A percentile compares a stretch with the other conserved stretches of the same genome.
These are phyloP conservation scores for Helianthus annuus DNA, from an alignment of 129 eudicot species.

Conservation along the genomic window HanXRQr2.0-SUNRISE NC_035440.2:19264535-19265034, in stretches of 20 bases:
- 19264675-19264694: no score
- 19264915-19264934: constrained; percentile 72
- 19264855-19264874: constrained; percentile 73
- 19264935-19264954: background rate
- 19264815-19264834: constrained; percentile 47
- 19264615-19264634: no score
- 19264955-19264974: background rate
- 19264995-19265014: constrained; percentile 16
- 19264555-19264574: no score
- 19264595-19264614: no score
- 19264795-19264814: background rate
- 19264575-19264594: no score
- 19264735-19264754: no score
- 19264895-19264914: constrained; percentile 72
- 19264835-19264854: constrained; percentile 66
- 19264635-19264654: no score
- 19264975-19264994: background rate
- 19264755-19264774: no score
- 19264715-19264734: no score
- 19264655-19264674: no score
- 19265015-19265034: constrained; percentile 25
- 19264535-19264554: no score
- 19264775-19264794: background rate
- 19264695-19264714: no score
- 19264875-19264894: constrained; percentile 75